Percentiles rank a stretch among this genome's conserved stretches.
Conservation (phyloP, 139 green algal genomes). For the Diplosphaera chodatii region DNA sequence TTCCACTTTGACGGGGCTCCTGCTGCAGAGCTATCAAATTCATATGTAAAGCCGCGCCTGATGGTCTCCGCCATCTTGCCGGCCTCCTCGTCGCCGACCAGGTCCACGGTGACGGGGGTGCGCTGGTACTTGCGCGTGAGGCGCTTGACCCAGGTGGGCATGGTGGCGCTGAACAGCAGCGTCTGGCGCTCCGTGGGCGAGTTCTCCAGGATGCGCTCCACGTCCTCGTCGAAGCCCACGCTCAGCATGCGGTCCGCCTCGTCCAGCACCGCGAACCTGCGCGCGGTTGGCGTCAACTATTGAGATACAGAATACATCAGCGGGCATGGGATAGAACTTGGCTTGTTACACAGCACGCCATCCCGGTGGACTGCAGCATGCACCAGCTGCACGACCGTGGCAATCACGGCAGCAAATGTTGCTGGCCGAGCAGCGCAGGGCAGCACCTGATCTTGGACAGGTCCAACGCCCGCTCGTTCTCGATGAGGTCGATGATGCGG, state of each 20-base stretch:
- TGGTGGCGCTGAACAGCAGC: conserved; percentile 94
- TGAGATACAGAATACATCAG: too few relatives aligned
- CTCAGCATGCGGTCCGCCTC: conserved; percentile 98
- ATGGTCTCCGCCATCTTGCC: conserved; percentile 75
- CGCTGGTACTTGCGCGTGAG: conserved; percentile 71
- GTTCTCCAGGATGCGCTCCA: conserved; percentile 85
- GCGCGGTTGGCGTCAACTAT: too few relatives aligned
- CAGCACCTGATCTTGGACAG: conserved; percentile 45
- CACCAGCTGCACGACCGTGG: too few relatives aligned
- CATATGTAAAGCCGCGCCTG: too few relatives aligned
- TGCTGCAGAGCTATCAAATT: too few relatives aligned
- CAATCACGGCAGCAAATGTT: too few relatives aligned
- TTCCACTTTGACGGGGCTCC: too few relatives aligned
- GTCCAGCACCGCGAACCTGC: conserved; percentile 85
- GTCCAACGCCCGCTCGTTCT: conserved; percentile 62
- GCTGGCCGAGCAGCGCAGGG: too few relatives aligned
- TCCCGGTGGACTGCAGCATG: too few relatives aligned
- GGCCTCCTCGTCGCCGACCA: conserved; percentile 80
- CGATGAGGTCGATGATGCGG: conserved; percentile 91
- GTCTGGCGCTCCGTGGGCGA: conserved; percentile 81
- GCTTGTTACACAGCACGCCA: too few relatives aligned
- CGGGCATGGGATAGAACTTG: too few relatives aligned
- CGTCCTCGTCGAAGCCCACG: conserved; percentile 97
- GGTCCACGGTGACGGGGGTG: conserved; percentile 83
- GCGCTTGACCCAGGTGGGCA: conserved; percentile 93